phyloP scores from a whole-genome alignment of 306 rosid genomes.

The Cotoneaster glaucophyllus region DNA sequence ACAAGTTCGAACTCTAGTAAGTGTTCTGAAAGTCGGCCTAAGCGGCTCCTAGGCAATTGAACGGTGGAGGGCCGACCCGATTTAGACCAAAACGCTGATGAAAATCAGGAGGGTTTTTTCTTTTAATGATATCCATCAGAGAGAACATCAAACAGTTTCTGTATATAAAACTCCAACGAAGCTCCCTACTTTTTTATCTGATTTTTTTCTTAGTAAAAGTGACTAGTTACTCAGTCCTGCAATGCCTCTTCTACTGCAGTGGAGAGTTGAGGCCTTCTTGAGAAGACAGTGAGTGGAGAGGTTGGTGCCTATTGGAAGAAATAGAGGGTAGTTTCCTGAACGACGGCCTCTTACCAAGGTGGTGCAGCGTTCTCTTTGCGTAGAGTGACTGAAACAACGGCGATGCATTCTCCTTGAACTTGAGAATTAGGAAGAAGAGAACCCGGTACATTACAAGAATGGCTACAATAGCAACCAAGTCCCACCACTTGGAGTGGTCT shows the following conservation, averaged over 20 bases:
- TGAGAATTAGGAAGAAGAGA: slow-evolving; percentile 64
- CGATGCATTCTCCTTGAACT: slow-evolving; percentile 62
- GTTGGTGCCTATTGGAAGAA: slow-evolving; percentile 67
- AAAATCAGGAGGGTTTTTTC: too few species aligned
- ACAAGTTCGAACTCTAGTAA: too few species aligned
- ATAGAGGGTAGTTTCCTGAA: slow-evolving; percentile 53
- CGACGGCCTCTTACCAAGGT: slow-evolving; percentile 70
- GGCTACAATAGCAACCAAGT: slow-evolving; percentile 48
- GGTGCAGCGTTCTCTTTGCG: slow-evolving; percentile 44
- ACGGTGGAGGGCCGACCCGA: too few species aligned
- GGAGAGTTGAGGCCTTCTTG: slow-evolving; percentile 95
- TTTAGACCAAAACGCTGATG: too few species aligned
- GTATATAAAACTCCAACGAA: not conserved
- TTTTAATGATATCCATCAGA: too few species aligned
- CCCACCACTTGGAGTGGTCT: slow-evolving; percentile 92
- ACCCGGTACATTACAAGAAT: slow-evolving; percentile 50
- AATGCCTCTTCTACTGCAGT: slow-evolving; percentile 26
- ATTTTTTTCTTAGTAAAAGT: not conserved
- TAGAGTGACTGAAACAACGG: slow-evolving; percentile 48
- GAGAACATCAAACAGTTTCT: not conserved
- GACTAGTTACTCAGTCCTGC: not conserved
- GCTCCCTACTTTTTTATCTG: not conserved
- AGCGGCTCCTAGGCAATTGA: too few species aligned
- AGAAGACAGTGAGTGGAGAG: slow-evolving; percentile 63
- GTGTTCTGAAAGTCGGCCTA: too few species aligned